Base-by-base conservation (phyloP, 331 rosid genomes). In the Spiraea crenata region DNA sequence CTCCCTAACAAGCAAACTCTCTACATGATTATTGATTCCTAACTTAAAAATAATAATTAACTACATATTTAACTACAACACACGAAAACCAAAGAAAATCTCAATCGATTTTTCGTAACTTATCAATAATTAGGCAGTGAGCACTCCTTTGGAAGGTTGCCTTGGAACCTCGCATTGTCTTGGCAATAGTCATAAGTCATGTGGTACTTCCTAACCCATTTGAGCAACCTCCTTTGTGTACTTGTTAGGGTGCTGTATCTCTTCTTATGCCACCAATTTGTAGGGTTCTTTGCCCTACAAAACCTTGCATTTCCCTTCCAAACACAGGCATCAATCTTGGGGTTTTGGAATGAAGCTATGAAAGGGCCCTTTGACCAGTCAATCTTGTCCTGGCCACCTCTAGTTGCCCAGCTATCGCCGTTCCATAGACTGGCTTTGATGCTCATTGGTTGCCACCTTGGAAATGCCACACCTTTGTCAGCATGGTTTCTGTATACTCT, bases 391-490 rank as follows among this genome's bases (percentile, higher is more conserved):
- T 73, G 76, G n/a, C 98, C 98, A 7, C 98, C 98, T 50, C 92
- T 19, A 47, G 98, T 93, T 45, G 98, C 98, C 98, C 97, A 90
- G 76, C 77, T 82, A 61, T 85, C 92, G 19, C 98, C 96, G 31
- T 93, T 77, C 97, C 96, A 93, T 51, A 93, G 77, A 59, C 92
- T 87, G 38, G 59, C 70, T 82, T 93, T 90, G 70, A 93, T 48
- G 78, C 92, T 77, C 98, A 93, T 89, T 73, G 98, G 98, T 66
- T 87, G 95, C 95, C 95, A 71, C 73, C 92, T 82, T 0, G 97
- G 98, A 77, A 81, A 93, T 60, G 84, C 69, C 57, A 89, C 95
- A 67, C 97, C 96, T 67, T 89, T 90, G 58, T 93, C 92, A 13
- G 82, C 97, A 58, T 93, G 96, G 84, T 89, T 93, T 89, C 85